Evolutionary conservation across 345 rosid species (phyloP).

Genomic region (Salix exigua): DNA sequence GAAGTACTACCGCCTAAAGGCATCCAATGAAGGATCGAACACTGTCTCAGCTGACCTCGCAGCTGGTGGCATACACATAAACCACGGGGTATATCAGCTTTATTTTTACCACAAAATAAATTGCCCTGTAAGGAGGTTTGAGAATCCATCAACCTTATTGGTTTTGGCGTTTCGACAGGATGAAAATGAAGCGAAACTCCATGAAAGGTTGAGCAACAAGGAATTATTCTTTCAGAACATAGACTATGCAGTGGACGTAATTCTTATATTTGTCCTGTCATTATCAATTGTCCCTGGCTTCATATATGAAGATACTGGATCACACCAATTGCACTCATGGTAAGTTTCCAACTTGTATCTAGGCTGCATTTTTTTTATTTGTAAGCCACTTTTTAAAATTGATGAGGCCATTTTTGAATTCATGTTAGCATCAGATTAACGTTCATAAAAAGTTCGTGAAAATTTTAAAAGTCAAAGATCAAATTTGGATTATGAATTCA

Average conservation of each 20-base stretch:
- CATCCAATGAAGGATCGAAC: slow-evolving; percentile 79
- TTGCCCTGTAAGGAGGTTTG: too few relatives aligned
- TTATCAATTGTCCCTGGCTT: slow-evolving; percentile 83
- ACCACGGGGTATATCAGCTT: slow-evolving; percentile 1
- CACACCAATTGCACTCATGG: slow-evolving; percentile 60
- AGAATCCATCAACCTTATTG: neutral
- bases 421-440: too few relatives aligned
- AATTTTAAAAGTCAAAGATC: too few relatives aligned
- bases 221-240: slow-evolving; percentile 51
- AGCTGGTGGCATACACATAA: slow-evolving; percentile 69
- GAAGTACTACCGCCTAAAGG: slow-evolving; percentile 74
- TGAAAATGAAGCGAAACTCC: slow-evolving; percentile 29
- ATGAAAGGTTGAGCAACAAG: slow-evolving; percentile 52
- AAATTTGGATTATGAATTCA: too few relatives aligned
- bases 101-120: neutral
- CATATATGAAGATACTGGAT: slow-evolving; percentile 72
- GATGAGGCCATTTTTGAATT: too few relatives aligned
- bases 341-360: slow-evolving; percentile 3
- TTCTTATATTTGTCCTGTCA: slow-evolving; percentile 60
- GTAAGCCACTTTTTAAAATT: too few relatives aligned
- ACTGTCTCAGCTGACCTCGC: slow-evolving; percentile 80
- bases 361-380: too few relatives aligned
- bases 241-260: slow-evolving; percentile 61
- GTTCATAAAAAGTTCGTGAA: too few relatives aligned
- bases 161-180: slow-evolving; percentile 31